Base-by-base conservation (phyloP, 208 protist species). In the Vickermania ingenoplastis region DNA sequence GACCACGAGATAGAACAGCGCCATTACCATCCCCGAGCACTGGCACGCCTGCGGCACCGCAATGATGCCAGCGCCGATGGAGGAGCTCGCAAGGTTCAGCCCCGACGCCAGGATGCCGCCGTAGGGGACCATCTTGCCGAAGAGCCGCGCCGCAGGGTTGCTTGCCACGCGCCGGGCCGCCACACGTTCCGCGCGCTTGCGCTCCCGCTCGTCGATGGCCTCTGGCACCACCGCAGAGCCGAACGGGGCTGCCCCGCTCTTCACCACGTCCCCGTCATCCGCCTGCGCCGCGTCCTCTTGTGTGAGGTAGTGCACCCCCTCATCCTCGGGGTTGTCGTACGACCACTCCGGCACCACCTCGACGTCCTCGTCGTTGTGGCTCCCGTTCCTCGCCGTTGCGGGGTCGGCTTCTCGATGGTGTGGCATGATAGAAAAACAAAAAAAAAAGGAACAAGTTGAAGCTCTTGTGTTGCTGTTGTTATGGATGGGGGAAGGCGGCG, bases 41-140 rank as follows among this genome's bases (percentile, higher is more conserved):
- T 67, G 41, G 48, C 85, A 86, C 41, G 86, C 75, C 13, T 50
- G 71, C 2, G 81, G 79, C 0, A 93, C 63, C 11, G 77, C 67
- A 45, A 93, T 74, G 49, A 89, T 86, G 27, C 83, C 83, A 22
- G 70, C 86, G 3, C 86, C 86, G 21, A 91, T 31, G 27, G 77
- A 75, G 21, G 72, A 71, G 60, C 65, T 78, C 27, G 73, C 77
- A 2, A 93, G 63, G 61, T 83, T 89, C 61, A 91, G 81, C 25
- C 50, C 50, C 11, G 50, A 54, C 5, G 50, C 13, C n/a, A 54
- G 13, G 50, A 54, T 54, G 22, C 50, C 50, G 7, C 50, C 50
- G 51, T 81, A 77, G 5, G 77, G 75, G 22, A 79, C 36, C 1
- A 82, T 28, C 36, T 50, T 36, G 41, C 31, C 41, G 1, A 63